Conservation (phyloP, 2,329 filamentous ascomycete genomes). For the Calycina marina region DNA sequence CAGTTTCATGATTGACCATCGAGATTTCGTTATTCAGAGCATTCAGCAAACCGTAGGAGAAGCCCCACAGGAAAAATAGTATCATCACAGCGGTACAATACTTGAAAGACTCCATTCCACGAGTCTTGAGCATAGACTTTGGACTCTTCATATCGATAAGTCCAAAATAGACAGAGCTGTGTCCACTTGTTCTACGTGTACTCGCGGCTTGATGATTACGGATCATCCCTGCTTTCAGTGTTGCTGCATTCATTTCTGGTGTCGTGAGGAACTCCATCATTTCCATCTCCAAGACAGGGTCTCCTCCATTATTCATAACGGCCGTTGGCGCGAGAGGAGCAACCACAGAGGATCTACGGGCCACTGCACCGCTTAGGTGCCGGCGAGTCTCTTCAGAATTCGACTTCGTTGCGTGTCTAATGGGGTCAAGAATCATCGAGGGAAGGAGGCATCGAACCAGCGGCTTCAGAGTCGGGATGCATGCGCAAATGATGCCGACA, state of each 20-base stretch:
- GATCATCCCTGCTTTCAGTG: conserved; percentile 1
- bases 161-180: conserved; percentile 49
- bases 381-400: conserved; percentile 6
- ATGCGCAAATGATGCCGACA: conserved; percentile 77
- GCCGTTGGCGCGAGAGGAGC: conserved; percentile 6
- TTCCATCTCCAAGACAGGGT: conserved; percentile 11
- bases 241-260: conserved; percentile 8
- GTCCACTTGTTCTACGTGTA: conserved; percentile 6
- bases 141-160: conserved; percentile 58
- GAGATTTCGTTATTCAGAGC: conserved; percentile 63
- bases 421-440: conserved; percentile 16
- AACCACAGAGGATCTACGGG: neutral
- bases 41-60: conserved; percentile 78
- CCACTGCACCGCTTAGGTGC: neutral
- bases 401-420: conserved; percentile 5
- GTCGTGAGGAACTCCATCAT: conserved; percentile 19
- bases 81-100: conserved; percentile 64
- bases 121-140: conserved; percentile 56
- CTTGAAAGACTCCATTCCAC: conserved; percentile 48
- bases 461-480: conserved; percentile 84
- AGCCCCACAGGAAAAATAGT: conserved; percentile 79
- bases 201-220: conserved; percentile 1
- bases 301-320: conserved; percentile 4
- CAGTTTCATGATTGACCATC: conserved; percentile 38
- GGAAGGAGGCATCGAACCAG: conserved; percentile 41